These are phyloP conservation scores for Boletus vinaceobasis DNA, from an alignment of 768 basidiomycete species.

Conservation along the genomic window DNA sequence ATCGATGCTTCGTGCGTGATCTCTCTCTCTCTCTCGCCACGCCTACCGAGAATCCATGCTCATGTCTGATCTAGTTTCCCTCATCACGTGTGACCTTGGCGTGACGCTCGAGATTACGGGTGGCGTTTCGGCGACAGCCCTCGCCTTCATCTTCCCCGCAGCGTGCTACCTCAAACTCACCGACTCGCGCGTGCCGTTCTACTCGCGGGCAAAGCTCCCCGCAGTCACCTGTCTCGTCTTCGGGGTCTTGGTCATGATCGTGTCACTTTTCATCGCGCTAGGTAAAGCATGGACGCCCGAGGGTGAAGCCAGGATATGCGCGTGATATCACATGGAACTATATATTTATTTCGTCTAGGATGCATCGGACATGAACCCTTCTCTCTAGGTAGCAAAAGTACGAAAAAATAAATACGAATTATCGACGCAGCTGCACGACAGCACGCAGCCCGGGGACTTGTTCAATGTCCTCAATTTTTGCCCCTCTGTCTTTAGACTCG, in stretches of 20 bases:
- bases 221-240: constrained; percentile 72
- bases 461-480: constrained; percentile 58
- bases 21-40: neutral
- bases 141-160: constrained; percentile 92
- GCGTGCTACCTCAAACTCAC: constrained; percentile 80
- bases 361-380: constrained; percentile 2
- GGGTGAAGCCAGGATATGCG: constrained; percentile 70
- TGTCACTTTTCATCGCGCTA: constrained; percentile 75
- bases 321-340: constrained; percentile 35
- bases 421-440: constrained; percentile 29
- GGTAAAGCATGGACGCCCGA: constrained; percentile 74
- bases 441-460: constrained; percentile 52
- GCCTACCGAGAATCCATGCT: neutral
- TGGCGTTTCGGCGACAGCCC: constrained; percentile 88
- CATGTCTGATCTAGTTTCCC: constrained; percentile 56
- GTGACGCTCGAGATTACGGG: constrained; percentile 97
- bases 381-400: constrained; percentile 6
- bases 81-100: constrained; percentile 95
- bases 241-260: constrained; percentile 70
- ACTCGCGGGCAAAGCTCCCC: constrained; percentile 69
- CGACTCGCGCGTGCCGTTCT: constrained; percentile 55
- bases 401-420: neutral
- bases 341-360: constrained; percentile 24
- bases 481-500: constrained; percentile 68
- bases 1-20: constrained; percentile 71